Conservation (phyloP, 1,284 basidiomycete species). For the Apiotrichum sp. region DNA sequence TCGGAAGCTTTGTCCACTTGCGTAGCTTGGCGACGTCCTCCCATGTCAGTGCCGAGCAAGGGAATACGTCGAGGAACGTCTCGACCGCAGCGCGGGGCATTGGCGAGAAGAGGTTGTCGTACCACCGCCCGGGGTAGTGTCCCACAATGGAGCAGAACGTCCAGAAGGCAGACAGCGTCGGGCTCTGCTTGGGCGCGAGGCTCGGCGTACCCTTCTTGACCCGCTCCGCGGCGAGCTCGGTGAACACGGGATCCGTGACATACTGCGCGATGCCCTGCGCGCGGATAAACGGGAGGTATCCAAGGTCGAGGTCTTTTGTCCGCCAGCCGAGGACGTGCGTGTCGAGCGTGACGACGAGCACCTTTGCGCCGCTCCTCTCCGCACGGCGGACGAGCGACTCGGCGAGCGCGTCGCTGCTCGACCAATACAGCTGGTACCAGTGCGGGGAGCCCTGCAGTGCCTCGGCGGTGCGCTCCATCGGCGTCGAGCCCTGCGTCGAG, state of each 20-base stretch:
- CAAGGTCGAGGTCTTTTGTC: constrained; percentile 10
- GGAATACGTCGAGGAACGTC: constrained; percentile 17
- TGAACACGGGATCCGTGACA: constrained; percentile 13
- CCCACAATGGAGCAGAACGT: constrained; percentile 3
- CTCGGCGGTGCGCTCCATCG: constrained; percentile 65
- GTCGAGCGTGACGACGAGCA: constrained; percentile 53
- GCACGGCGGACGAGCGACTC: constrained; percentile 50
- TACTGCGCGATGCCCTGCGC: constrained; percentile 15
- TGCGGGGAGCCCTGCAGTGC: constrained; percentile 59
- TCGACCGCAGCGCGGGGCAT: constrained; percentile 9
- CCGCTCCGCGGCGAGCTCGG: constrained; percentile 4
- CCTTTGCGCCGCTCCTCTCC: constrained; percentile 50
- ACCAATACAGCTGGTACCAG: constrained; percentile 77
- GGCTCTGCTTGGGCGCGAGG: background rate
- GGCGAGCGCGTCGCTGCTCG: constrained; percentile 48
- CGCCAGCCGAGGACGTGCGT: constrained; percentile 60
- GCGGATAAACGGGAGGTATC: constrained; percentile 9
- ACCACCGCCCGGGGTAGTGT: constrained; percentile 9
- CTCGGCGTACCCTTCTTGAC: background rate
- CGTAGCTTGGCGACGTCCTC: constrained; percentile 9
- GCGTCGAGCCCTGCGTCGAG: constrained; percentile 62
- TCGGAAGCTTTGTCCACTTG: constrained; percentile 40
- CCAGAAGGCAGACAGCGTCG: constrained; percentile 4
- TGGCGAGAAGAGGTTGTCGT: constrained; percentile 2
- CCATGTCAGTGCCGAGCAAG: constrained; percentile 8